Conservation (phyloP, 768 basidiomycete genomes). For the Boletus subparvulus region DNA sequence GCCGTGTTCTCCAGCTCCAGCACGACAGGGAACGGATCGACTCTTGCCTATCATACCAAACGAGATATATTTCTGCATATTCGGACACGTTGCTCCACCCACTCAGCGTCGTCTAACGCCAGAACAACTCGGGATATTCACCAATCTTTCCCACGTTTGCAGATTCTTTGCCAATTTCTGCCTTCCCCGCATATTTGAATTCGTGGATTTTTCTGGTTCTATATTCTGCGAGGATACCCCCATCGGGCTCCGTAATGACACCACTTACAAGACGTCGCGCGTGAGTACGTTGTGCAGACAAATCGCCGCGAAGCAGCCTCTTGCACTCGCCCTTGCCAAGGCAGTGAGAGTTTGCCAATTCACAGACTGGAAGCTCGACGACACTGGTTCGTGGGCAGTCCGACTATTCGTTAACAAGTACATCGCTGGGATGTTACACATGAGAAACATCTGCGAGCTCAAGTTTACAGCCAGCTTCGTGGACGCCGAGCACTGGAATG, state of each 20-base stretch:
- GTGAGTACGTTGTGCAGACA: slow-evolving; percentile 25
- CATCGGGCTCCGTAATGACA: neutral
- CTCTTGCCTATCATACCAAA: slow-evolving; percentile 37
- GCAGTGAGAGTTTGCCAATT: slow-evolving; percentile 29
- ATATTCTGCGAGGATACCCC: slow-evolving; percentile 11
- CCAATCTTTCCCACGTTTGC: slow-evolving; percentile 41
- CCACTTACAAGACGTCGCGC: neutral
- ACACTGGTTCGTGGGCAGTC: no score
- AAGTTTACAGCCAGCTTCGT: slow-evolving; percentile 9
- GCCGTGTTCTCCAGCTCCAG: slow-evolving; percentile 24
- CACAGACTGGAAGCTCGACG: slow-evolving; percentile 3
- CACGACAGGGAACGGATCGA: slow-evolving; percentile 10
- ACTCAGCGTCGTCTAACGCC: slow-evolving; percentile 6
- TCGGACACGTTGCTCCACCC: slow-evolving; percentile 32
- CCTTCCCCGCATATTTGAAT: slow-evolving; percentile 41
- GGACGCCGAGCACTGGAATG: slow-evolving; percentile 13
- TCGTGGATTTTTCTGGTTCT: slow-evolving; percentile 22
- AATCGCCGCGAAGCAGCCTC: slow-evolving; percentile 25
- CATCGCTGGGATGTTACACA: slow-evolving; percentile 7
- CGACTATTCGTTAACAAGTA: neutral
- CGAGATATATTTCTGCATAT: slow-evolving; percentile 46
- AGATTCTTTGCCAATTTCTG: slow-evolving; percentile 41
- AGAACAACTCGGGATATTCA: slow-evolving; percentile 12
- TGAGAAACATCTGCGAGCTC: slow-evolving; percentile 20
- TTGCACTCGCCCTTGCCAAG: slow-evolving; percentile 30